Evolutionary conservation across 192 early-diverging fungal genomes (phyloP).

Genomic region (Umbelopsis isabellina): DNA sequence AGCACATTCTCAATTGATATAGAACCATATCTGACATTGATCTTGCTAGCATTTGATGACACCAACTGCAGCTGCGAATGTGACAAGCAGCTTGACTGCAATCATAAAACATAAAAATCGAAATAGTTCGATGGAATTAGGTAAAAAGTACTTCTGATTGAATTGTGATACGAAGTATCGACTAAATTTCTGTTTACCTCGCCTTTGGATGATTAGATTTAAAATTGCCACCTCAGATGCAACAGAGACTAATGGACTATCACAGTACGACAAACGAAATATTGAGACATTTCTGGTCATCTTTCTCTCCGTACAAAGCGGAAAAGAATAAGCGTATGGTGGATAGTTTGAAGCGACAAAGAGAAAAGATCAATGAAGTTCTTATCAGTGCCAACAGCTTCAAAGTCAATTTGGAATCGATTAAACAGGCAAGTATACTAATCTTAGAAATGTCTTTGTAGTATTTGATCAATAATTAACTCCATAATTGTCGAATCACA

Average conservation of each 20-base stretch:
- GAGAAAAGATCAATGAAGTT: constrained; percentile 44
- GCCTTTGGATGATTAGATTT: constrained; percentile 25
- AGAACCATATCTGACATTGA: background rate
- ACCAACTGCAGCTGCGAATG: constrained; percentile 22
- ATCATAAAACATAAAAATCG: constrained; percentile 19
- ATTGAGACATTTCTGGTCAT: constrained; percentile 61
- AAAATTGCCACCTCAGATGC: constrained; percentile 42
- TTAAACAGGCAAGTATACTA: constrained; percentile 28
- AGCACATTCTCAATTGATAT: background rate
- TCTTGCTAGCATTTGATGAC: constrained; percentile 27
- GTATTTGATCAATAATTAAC: background rate
- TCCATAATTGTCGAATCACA: constrained; percentile 12
- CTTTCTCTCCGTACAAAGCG: constrained; percentile 44
- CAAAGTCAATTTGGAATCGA: constrained; percentile 30
- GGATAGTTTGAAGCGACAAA: constrained; percentile 46
- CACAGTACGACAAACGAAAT: constrained; percentile 59
- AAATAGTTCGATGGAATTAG: constrained; percentile 33
- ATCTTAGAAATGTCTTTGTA: background rate
- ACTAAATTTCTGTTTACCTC: background rate
- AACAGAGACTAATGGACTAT: constrained; percentile 44
- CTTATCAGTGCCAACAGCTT: constrained; percentile 43
- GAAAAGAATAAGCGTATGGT: constrained; percentile 55
- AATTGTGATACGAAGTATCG: background rate
- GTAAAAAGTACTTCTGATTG: constrained; percentile 10
- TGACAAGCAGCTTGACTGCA: constrained; percentile 22